Conservation (phyloP, 495 filamentous ascomycete genomes). For the Penicillium riverlandense region DNA sequence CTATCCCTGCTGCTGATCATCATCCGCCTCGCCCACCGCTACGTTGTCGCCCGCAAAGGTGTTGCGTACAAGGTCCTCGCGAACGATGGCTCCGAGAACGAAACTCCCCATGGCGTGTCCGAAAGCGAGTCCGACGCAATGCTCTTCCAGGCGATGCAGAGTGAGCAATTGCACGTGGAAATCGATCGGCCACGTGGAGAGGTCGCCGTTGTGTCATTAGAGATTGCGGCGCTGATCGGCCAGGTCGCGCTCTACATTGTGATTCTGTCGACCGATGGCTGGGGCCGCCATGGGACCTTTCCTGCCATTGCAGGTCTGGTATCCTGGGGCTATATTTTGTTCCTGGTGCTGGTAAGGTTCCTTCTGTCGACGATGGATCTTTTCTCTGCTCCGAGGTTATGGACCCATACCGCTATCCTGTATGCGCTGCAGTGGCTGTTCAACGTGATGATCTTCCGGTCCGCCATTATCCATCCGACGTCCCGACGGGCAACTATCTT, state of each 20-base stretch:
- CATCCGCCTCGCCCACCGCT: constrained; percentile 46
- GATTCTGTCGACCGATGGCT: constrained; percentile 47
- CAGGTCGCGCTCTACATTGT: constrained; percentile 60
- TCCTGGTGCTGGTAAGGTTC: constrained; percentile 66
- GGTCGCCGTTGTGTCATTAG: constrained; percentile 57
- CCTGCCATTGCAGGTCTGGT: constrained; percentile 59
- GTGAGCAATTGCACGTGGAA: constrained; percentile 61
- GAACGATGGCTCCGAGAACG: constrained; percentile 38
- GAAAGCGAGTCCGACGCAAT: constrained; percentile 61
- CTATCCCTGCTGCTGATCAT: constrained; percentile 63
- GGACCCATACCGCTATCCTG: constrained; percentile 88
- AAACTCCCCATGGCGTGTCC: constrained; percentile 37
- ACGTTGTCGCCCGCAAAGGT: constrained; percentile 30
- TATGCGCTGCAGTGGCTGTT: constrained; percentile 82
- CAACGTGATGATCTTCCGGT: constrained; percentile 69
- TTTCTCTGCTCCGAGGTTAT: constrained; percentile 60
- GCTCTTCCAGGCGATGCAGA: constrained; percentile 55
- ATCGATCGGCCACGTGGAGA: constrained; percentile 72
- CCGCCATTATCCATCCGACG: constrained; percentile 70
- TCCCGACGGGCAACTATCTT: constrained; percentile 49
- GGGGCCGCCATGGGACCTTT: constrained; percentile 48
- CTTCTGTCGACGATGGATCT: constrained; percentile 61
- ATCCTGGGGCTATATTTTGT: constrained; percentile 76
- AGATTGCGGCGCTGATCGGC: constrained; percentile 66
- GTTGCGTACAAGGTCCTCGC: constrained; percentile 25